Percentiles rank a stretch among this genome's conserved stretches.
phyloP scores from a whole-genome alignment of 2,329 filamentous ascomycete genomes.

The Pseudopyricularia cyperi region DNA sequence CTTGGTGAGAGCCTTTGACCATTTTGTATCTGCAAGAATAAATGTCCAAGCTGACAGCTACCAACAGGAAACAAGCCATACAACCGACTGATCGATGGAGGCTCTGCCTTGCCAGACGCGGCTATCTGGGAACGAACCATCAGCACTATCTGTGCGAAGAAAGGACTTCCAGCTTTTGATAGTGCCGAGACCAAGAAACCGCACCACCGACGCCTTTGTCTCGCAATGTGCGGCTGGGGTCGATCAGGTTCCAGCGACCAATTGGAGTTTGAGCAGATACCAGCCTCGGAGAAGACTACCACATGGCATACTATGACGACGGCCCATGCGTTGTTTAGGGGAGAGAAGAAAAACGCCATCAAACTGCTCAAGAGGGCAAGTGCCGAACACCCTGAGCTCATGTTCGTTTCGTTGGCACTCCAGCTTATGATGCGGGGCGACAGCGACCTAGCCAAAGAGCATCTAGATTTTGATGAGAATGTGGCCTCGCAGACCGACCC shows the following conservation, averaged over 20 bases:
- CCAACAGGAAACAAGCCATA: conserved; percentile 32
- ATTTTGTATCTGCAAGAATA: too few species aligned
- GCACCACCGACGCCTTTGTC: conserved; percentile 60
- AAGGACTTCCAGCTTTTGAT: conserved; percentile 32
- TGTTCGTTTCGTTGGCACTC: conserved; percentile 56
- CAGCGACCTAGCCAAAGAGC: conserved; percentile 30
- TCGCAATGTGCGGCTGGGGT: conserved; percentile 64
- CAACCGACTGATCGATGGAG: conserved; percentile 30
- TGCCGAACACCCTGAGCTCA: conserved; percentile 45
- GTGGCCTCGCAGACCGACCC: conserved; percentile 57
- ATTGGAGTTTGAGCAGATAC: conserved; percentile 27
- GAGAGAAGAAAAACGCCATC: conserved; percentile 54
- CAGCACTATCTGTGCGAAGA: conserved; percentile 48
- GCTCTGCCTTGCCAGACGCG: conserved; percentile 30
- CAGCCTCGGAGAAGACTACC: conserved; percentile 34
- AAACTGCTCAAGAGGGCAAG: conserved; percentile 57
- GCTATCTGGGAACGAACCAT: conserved; percentile 49
- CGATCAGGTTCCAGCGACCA: conserved; percentile 34
- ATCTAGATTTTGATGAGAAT: conserved; percentile 43
- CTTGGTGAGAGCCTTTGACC: conserved; percentile 34
- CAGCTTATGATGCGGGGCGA: conserved; percentile 45
- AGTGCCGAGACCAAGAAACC: conserved; percentile 38
- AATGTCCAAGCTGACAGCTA: conserved; percentile 3
- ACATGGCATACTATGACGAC: conserved; percentile 59
- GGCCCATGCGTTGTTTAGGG: conserved; percentile 62